Conservation (phyloP, 345 rosid species). For the Rhizophora mangle region DNA sequence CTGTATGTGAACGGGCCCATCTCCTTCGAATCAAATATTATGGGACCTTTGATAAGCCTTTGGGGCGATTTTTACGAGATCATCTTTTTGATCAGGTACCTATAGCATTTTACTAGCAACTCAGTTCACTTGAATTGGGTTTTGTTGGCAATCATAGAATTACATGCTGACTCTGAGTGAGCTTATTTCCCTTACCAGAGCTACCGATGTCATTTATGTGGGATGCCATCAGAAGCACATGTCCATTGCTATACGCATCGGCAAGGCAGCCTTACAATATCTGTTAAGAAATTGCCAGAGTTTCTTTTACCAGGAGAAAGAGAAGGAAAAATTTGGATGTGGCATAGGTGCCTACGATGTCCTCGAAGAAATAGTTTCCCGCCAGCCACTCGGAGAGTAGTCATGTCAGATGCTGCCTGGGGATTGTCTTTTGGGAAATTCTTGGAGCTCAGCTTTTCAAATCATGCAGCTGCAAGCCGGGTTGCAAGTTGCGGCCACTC, state of each 20-base stretch:
- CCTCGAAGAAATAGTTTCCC: constrained; percentile 74
- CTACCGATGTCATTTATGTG: constrained; percentile 72
- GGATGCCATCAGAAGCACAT: constrained; percentile 94
- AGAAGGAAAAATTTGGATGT: constrained; percentile 98
- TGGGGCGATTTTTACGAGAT: constrained; percentile 85
- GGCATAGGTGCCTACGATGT: constrained; percentile 96
- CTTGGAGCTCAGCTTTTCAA: constrained; percentile 97
- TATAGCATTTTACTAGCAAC: neutral
- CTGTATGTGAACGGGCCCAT: constrained; percentile 87
- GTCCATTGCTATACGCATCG: constrained; percentile 94
- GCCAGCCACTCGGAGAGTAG: constrained; percentile 81
- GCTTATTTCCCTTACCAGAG: constrained; percentile 29
- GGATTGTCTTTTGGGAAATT: constrained; percentile 97
- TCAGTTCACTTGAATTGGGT: neutral
- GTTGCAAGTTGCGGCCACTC: constrained; percentile 98
- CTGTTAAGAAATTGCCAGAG: constrained; percentile 78
- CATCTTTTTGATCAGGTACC: constrained; percentile 80
- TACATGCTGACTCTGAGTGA: neutral
- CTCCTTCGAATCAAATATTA: constrained; percentile 93
- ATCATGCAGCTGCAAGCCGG: constrained; percentile 96
- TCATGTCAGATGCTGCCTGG: constrained; percentile 99
- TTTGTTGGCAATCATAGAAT: too few species aligned
- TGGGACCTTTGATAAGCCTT: constrained; percentile 87
- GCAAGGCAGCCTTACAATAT: constrained; percentile 90
- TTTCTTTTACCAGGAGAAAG: constrained; percentile 69